Percentiles rank a stretch among this genome's conserved stretches.
Evolutionary conservation across 2,329 filamentous ascomycete species (phyloP).

Genomic region (Colletotrichum kahawae): DNA sequence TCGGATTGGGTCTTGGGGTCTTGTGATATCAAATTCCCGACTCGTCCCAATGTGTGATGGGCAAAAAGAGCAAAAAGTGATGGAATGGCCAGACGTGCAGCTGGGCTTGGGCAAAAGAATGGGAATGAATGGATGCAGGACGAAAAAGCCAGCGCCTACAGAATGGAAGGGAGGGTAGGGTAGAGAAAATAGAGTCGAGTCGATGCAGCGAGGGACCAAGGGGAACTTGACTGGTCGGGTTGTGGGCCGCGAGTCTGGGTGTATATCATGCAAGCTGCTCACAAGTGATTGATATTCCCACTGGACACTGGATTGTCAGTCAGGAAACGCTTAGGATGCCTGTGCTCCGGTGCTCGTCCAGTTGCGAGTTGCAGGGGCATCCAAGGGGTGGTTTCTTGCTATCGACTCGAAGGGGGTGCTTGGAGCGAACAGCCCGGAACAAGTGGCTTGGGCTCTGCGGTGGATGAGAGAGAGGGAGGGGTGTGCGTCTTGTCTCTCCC

Average conservation of each 20-base stretch:
- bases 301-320: constrained; percentile 5
- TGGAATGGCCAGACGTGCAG: constrained; percentile 23
- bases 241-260: constrained; percentile 21
- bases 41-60: background rate
- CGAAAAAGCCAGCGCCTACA: constrained; percentile 31
- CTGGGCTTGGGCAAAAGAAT: constrained; percentile 15
- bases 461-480: constrained; percentile 3
- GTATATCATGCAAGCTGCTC: constrained; percentile 27
- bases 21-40: background rate
- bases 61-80: constrained; percentile 14
- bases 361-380: constrained; percentile 15
- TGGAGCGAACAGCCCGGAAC: constrained; percentile 9
- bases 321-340: constrained; percentile 21
- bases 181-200: constrained; percentile 20
- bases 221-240: constrained; percentile 16
- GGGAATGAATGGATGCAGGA: constrained; percentile 30
- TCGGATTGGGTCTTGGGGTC: constrained; percentile 6
- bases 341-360: constrained; percentile 19
- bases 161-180: constrained; percentile 21
- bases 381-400: constrained; percentile 2
- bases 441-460: constrained; percentile 15
- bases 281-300: constrained; percentile 18
- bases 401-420: constrained; percentile 9
- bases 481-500: background rate
- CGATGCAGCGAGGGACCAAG: constrained; percentile 13